phyloP scores from a whole-genome alignment of 768 basidiomycete genomes.

The Cystobasidium tubakii region DNA sequence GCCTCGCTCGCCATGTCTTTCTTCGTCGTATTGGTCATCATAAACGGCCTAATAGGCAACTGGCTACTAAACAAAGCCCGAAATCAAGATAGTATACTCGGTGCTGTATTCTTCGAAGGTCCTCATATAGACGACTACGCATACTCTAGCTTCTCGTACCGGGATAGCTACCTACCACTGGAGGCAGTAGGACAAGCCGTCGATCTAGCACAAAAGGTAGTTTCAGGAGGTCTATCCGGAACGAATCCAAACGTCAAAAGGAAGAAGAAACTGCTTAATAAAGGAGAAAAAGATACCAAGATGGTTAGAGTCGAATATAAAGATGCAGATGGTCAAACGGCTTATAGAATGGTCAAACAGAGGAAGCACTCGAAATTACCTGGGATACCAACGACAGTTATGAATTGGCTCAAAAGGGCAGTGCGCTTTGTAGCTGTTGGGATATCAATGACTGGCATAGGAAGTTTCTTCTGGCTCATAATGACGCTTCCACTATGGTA shows the following conservation, averaged over 20 bases:
- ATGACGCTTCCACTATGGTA: slow-evolving; percentile 22
- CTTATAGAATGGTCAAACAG: slow-evolving; percentile 28
- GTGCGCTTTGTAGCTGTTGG: slow-evolving; percentile 4
- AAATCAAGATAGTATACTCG: slow-evolving; percentile 6
- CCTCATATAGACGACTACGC: background rate
- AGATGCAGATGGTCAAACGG: background rate
- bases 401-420: background rate
- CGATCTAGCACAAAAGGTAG: slow-evolving; percentile 22
- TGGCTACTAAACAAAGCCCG: slow-evolving; percentile 11
- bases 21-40: slow-evolving; percentile 24
- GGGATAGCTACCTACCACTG: slow-evolving; percentile 7
- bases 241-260: background rate
- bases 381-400: background rate
- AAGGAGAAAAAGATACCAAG: background rate
- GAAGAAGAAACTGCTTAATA: background rate
- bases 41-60: slow-evolving; percentile 31
- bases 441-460: slow-evolving; percentile 33
- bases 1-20: slow-evolving; percentile 14
- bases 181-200: slow-evolving; percentile 34
- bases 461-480: slow-evolving; percentile 30
- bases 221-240: background rate
- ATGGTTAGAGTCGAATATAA: background rate
- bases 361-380: background rate
- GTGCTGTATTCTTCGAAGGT: slow-evolving; percentile 19
- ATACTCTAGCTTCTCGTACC: background rate